Evolutionary conservation across 108 stramenopile genomes (phyloP).

Genomic region (Skeletonema tropicum): DNA sequence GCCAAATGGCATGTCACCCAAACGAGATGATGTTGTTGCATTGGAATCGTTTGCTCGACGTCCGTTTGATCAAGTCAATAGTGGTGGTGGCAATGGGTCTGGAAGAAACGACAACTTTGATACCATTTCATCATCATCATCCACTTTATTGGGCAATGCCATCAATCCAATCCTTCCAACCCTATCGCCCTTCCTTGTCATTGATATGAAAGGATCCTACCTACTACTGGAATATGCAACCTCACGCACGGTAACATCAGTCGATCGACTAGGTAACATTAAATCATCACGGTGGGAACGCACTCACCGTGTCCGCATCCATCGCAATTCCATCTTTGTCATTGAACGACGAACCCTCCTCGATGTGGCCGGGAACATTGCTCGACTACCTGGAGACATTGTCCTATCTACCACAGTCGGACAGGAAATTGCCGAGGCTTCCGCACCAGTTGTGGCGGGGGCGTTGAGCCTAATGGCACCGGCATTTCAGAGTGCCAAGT

Average conservation of each 20-base stretch:
- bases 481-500: conserved; percentile 62
- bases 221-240: conserved; percentile 60
- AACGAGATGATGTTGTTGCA: conserved; percentile 72
- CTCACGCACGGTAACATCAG: conserved; percentile 46
- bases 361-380: conserved; percentile 70
- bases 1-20: conserved; percentile 77
- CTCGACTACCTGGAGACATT: conserved; percentile 72
- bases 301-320: conserved; percentile 59
- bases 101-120: neutral
- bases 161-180: conserved; percentile 66
- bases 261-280: conserved; percentile 37
- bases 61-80: conserved; percentile 34
- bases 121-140: no score
- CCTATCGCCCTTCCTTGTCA: conserved; percentile 61
- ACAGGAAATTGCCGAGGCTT: conserved; percentile 44
- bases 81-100: conserved; percentile 3
- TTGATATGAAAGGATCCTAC: conserved; percentile 57
- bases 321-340: conserved; percentile 86
- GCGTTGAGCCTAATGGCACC: conserved; percentile 68
- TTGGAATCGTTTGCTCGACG: conserved; percentile 86
- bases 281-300: conserved; percentile 44
- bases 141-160: conserved; percentile 16
- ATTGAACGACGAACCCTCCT: conserved; percentile 81
- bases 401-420: conserved; percentile 74
- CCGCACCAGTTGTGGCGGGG: conserved; percentile 67